Evolutionary conservation across 352 stramenopile species (phyloP), one percentile per base, ranked within the genome.

Genomic region (Phytophthora hibernalis): DNA sequence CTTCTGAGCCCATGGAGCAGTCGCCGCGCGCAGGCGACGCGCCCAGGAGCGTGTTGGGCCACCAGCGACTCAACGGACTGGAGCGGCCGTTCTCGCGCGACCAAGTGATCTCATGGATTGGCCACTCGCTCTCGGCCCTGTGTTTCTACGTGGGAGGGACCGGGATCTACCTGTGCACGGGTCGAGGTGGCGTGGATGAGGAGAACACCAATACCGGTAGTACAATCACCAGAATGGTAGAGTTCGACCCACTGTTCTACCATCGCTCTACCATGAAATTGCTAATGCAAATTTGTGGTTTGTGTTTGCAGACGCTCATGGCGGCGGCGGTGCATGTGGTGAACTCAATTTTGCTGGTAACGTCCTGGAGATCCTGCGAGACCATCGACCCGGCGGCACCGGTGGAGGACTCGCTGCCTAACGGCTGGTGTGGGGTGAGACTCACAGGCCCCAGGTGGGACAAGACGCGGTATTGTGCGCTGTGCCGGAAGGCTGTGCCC

Each of bases 401-500:
- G 16, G 65, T 79, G 11, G 55, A 84, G 42, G 77, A 76, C 13
- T 51, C 68, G 21, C 22, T 75, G 18, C 72, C 57, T 9, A 80
- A 81, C 54, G 78, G 80, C 20, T 96, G 88, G 88, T 73, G 91
- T n/a, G 80, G 86, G 11, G 68, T 92, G 61, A 79, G 83, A 59
- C 72, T 96, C 2, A 60, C n/a, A 13, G 88, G 88, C 0, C 64
- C 82, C 7, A 72, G 88, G 26, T 96, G 88, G 88, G 86, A 93
- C 30, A 96, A 91, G 61, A 79, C 83, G 5, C 81, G 86, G 11
- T 95, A 95, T 58, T 96, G 88, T 21, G 82, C 86, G 3, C 54
- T 95, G 13, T 96, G 88, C 58, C 78, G 80, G 43, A 96, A 96
- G 67, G 68, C 79, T 0, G 79, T 95, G 12, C 88, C 88, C 1